phyloP scores from a whole-genome alignment of 805 yeast genomes.

The Myxozyma mucilagina region DNA sequence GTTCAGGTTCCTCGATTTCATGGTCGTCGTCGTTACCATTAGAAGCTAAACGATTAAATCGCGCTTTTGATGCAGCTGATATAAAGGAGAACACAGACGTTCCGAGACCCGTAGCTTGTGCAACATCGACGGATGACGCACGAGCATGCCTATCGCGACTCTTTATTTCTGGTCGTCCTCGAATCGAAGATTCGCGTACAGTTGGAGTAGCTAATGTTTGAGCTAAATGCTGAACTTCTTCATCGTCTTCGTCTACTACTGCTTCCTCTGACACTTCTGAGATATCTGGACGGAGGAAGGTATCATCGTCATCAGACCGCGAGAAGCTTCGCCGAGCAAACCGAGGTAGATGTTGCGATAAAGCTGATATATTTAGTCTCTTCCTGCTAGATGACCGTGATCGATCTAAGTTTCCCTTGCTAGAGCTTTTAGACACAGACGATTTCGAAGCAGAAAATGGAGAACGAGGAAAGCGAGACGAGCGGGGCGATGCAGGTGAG shows the following conservation, averaged over 20 bases:
- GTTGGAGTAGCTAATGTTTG: background rate
- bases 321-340: background rate
- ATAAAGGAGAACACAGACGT: slow-evolving; percentile 24
- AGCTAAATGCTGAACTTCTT: background rate
- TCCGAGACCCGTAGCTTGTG: slow-evolving; percentile 20
- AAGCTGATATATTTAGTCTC: background rate
- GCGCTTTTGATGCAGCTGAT: slow-evolving; percentile 23
- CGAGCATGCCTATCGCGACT: background rate
- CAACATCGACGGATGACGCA: slow-evolving; percentile 26
- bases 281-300: background rate
- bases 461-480: background rate
- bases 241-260: slow-evolving; percentile 4
- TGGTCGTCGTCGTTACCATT: slow-evolving; percentile 19
- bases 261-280: background rate
- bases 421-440: background rate
- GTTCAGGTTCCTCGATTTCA: slow-evolving; percentile 38
- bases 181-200: background rate
- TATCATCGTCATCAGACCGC: background rate
- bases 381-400: background rate
- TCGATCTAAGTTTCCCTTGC: background rate
- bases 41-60: slow-evolving; percentile 12
- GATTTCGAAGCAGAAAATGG: background rate
- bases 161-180: background rate
- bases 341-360: slow-evolving; percentile 4
- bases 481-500: background rate